A percentile compares a stretch with the other conserved stretches of the same genome.
phyloP scores from a whole-genome alignment of 2,329 filamentous ascomycete species.

The Aspergillus cejpii region DNA sequence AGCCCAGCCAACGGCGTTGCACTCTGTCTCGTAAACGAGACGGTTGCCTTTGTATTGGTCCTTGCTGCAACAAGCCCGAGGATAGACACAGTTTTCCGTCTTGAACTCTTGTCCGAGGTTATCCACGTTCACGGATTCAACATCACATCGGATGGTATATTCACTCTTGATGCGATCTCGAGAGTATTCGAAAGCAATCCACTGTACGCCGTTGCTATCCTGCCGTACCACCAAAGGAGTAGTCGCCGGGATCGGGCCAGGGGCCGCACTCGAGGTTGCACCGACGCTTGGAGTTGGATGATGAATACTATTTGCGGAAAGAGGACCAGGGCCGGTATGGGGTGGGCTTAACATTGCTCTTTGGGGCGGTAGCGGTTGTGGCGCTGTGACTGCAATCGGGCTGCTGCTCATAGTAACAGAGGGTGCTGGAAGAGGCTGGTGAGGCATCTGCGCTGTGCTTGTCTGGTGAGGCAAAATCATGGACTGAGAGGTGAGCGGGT shows the following conservation, averaged over 20 bases:
- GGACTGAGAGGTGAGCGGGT: conserved; percentile 51
- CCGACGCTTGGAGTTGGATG: conserved; percentile 43
- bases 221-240: conserved; percentile 90
- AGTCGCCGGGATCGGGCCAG: conserved; percentile 92
- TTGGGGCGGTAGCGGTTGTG: conserved; percentile 32
- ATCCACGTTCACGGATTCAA: conserved; percentile 91
- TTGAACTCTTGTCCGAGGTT: conserved; percentile 83
- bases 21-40: conserved; percentile 94
- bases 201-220: conserved; percentile 93
- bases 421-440: conserved; percentile 38
- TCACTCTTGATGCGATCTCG: conserved; percentile 98
- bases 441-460: conserved; percentile 38
- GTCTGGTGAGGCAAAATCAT: conserved; percentile 48
- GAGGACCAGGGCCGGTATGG: conserved; percentile 51
- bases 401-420: conserved; percentile 59
- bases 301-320: conserved; percentile 27
- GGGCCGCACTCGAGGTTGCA: conserved; percentile 82
- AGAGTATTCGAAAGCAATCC: conserved; percentile 98
- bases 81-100: conserved; percentile 96
- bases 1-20: conserved; percentile 99
- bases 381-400: conserved; percentile 44
- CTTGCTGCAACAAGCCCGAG: conserved; percentile 86
- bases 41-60: conserved; percentile 96
- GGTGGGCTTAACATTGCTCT: conserved; percentile 33
- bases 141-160: conserved; percentile 96